Percentiles rank a stretch among this genome's conserved stretches.
These are phyloP conservation scores for Sphaerulina vaccinii DNA, from an alignment of 2,329 filamentous ascomycete species.

Conservation along the genomic window DNA sequence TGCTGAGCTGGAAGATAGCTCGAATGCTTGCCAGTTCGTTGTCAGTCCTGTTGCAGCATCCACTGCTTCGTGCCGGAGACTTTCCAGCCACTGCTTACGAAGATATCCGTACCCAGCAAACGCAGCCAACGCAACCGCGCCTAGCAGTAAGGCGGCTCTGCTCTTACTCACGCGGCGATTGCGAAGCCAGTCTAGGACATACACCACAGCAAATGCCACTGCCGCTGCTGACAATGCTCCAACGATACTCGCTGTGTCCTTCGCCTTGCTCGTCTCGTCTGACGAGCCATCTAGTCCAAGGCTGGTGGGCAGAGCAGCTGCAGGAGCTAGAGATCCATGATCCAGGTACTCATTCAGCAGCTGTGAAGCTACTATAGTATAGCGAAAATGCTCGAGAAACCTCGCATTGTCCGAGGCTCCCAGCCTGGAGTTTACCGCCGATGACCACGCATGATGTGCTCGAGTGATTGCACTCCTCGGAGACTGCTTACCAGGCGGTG, in stretches of 20 bases:
- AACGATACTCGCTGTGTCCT: slow-evolving; percentile 50
- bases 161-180: slow-evolving; percentile 58
- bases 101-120: slow-evolving; percentile 69
- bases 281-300: slow-evolving; percentile 26
- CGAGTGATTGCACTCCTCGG: slow-evolving; percentile 36
- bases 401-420: slow-evolving; percentile 75
- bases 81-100: slow-evolving; percentile 77
- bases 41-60: slow-evolving; percentile 68
- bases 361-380: slow-evolving; percentile 88
- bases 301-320: slow-evolving; percentile 13
- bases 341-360: slow-evolving; percentile 68
- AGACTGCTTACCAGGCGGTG: slow-evolving; percentile 6
- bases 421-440: slow-evolving; percentile 68
- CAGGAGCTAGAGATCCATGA: slow-evolving; percentile 42
- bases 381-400: slow-evolving; percentile 90
- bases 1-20: slow-evolving; percentile 72
- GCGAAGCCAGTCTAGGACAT: slow-evolving; percentile 69
- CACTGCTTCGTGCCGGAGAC: slow-evolving; percentile 72
- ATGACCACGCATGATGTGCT: slow-evolving; percentile 50
- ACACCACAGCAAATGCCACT: slow-evolving; percentile 61
- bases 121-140: slow-evolving; percentile 54
- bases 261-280: slow-evolving; percentile 26
- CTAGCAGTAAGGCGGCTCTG: slow-evolving; percentile 47
- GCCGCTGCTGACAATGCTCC: slow-evolving; percentile 66
- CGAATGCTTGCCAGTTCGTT: slow-evolving; percentile 73